phyloP scores from a whole-genome alignment of 768 basidiomycete genomes.

The Hypholoma sublateritium region DNA sequence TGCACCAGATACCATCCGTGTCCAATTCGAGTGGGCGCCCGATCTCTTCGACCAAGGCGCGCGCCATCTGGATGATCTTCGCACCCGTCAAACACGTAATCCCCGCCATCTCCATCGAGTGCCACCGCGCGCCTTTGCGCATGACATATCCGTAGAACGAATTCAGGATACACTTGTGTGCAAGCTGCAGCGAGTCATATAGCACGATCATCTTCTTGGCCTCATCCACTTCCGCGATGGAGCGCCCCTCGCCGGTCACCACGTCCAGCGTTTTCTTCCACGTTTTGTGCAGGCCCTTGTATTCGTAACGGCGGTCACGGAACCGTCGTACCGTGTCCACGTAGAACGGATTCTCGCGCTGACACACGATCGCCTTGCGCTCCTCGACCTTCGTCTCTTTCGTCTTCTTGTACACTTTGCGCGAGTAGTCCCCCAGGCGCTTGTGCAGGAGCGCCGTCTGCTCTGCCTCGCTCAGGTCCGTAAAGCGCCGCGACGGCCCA shows the following conservation, averaged over 20 bases:
- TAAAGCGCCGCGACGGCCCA: slow-evolving; percentile 74
- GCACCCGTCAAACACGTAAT: slow-evolving; percentile 98
- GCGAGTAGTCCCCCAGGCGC: slow-evolving; percentile 96
- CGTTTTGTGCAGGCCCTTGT: slow-evolving; percentile 97
- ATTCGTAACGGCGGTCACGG: slow-evolving; percentile 97
- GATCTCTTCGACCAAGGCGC: slow-evolving; percentile 95
- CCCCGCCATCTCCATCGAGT: slow-evolving; percentile 99
- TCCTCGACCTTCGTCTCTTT: slow-evolving; percentile 96
- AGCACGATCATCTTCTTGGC: slow-evolving; percentile 99
- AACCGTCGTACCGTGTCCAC: slow-evolving; percentile 97
- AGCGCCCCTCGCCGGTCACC: slow-evolving; percentile 61
- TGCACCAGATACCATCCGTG: slow-evolving; percentile 99
- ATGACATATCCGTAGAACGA: slow-evolving; percentile 99
- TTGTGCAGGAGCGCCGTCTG: slow-evolving; percentile 94
- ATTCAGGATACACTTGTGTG: slow-evolving; percentile 99
- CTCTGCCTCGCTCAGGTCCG: slow-evolving; percentile 80
- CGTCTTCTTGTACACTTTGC: slow-evolving; percentile 97
- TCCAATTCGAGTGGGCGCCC: slow-evolving; percentile 96
- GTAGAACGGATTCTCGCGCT: slow-evolving; percentile 98
- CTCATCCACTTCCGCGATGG: slow-evolving; percentile 88
- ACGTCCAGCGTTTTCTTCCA: slow-evolving; percentile 98
- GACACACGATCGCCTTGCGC: slow-evolving; percentile 94
- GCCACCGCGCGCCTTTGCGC: slow-evolving; percentile 99
- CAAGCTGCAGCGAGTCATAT: slow-evolving; percentile 97
- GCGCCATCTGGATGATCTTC: slow-evolving; percentile 98